Conservation (phyloP, 768 basidiomycete genomes). For the Multifurca ochricompacta region DNA sequence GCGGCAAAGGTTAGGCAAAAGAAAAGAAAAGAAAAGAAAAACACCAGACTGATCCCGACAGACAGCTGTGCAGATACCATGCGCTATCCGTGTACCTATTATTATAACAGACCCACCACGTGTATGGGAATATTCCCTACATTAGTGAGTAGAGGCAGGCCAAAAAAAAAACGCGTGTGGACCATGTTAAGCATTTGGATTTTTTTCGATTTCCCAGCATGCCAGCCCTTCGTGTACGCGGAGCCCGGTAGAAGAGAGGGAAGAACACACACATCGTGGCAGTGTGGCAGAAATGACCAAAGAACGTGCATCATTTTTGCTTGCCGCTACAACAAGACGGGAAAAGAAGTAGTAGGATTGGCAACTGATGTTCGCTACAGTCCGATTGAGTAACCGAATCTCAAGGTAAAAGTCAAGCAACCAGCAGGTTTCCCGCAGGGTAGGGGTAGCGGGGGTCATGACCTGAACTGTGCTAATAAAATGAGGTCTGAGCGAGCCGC, state of each 20-base stretch:
- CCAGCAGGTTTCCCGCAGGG: not conserved
- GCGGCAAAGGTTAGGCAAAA: too few relatives aligned
- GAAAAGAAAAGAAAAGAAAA: too few relatives aligned
- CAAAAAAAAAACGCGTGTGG: too few relatives aligned
- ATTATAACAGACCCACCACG: not conserved
- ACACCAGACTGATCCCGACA: not conserved
- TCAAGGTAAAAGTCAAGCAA: conserved; percentile 1
- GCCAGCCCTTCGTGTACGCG: not conserved
- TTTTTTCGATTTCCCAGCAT: not conserved
- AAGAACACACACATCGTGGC: not conserved
- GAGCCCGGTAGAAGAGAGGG: conserved; percentile 22
- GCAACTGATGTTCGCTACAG: conserved; percentile 5
- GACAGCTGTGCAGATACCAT: not conserved
- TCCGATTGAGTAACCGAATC: conserved; percentile 6
- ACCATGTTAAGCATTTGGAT: too few relatives aligned
- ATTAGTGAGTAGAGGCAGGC: too few relatives aligned
- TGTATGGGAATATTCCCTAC: not conserved
- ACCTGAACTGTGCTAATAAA: conserved; percentile 4
- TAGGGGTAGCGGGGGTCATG: not conserved
- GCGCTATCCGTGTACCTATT: not conserved
- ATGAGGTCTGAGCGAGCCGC: not conserved
- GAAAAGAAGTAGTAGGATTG: conserved; percentile 4
- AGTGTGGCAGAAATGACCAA: not conserved
- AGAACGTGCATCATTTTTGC: not conserved
- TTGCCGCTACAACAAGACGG: not conserved